A percentile compares a stretch with the other conserved stretches of the same genome.
These are phyloP conservation scores for Plantago major DNA, from an alignment of 257 asterid species.

Conservation along the genomic window DNA sequence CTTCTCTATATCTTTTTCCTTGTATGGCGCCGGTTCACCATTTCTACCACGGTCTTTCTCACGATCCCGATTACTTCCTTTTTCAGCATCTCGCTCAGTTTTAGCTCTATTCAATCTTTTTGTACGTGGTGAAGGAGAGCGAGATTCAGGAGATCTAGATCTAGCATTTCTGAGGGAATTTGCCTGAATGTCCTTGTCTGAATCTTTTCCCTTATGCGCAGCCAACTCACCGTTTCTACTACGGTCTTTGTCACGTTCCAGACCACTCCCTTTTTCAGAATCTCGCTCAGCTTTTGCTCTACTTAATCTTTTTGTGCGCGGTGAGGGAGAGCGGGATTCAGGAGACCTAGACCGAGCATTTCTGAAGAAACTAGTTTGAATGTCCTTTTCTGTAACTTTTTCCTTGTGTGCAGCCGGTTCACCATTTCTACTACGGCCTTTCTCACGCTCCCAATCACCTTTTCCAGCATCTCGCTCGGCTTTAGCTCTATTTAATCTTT, in stretches of 20 bases:
- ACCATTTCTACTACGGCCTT: conserved; percentile 36
- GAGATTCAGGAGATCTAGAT: conserved; percentile 34
- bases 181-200: conserved; percentile 31
- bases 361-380: too few species aligned
- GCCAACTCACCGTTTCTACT: conserved; percentile 43
- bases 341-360: conserved; percentile 33
- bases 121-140: conserved; percentile 68
- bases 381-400: conserved; percentile 43
- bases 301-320: conserved; percentile 64
- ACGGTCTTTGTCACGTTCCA: conserved; percentile 43
- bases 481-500: conserved; percentile 57
- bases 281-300: conserved; percentile 56
- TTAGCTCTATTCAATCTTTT: conserved; percentile 60
- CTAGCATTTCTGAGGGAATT: conserved; percentile 10
- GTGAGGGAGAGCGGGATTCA: conserved; percentile 51
- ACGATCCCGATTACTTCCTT: conserved; percentile 39
- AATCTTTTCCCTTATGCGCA: conserved; percentile 38
- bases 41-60: conserved; percentile 43
- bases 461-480: conserved; percentile 50
- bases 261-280: conserved; percentile 40
- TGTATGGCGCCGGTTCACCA: conserved; percentile 38
- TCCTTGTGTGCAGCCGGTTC: conserved; percentile 43
- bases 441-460: conserved; percentile 46
- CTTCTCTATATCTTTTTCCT: conserved; percentile 48
- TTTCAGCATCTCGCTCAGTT: conserved; percentile 50